Conservation (phyloP, 2,329 filamentous ascomycete genomes). For the Colletotrichum australisinense region DNA sequence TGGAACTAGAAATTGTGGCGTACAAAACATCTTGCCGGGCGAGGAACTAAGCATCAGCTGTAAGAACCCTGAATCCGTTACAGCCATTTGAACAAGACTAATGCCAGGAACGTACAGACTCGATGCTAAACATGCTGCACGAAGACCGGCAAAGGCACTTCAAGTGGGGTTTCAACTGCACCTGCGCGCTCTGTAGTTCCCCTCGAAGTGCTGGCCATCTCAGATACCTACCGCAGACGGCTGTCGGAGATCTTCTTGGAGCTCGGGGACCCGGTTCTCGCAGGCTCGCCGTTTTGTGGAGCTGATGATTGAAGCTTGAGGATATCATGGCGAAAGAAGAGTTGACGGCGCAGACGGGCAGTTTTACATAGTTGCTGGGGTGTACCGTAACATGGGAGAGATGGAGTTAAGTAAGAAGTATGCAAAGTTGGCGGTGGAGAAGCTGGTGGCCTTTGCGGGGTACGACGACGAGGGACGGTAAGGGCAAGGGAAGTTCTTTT, state of each 20-base stretch:
- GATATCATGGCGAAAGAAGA: slow-evolving; percentile 38
- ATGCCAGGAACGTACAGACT: slow-evolving; percentile 36
- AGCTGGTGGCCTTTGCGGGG: slow-evolving; percentile 38
- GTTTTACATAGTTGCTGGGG: slow-evolving; percentile 39
- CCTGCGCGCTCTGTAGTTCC: slow-evolving; percentile 40
- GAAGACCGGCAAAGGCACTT: slow-evolving; percentile 39
- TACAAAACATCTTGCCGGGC: slow-evolving; percentile 46
- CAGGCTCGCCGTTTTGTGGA: slow-evolving; percentile 17
- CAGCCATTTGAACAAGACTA: background rate
- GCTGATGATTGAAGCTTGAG: no score
- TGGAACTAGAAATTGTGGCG: slow-evolving; percentile 47
- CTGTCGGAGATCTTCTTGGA: slow-evolving; percentile 39
- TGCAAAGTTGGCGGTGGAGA: slow-evolving; percentile 37
- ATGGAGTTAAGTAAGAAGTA: slow-evolving; percentile 35
- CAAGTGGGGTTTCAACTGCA: slow-evolving; percentile 44
- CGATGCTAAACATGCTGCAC: slow-evolving; percentile 41
- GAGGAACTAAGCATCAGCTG: slow-evolving; percentile 52
- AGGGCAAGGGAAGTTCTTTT: slow-evolving; percentile 20
- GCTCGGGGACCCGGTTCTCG: slow-evolving; percentile 35
- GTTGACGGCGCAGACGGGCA: slow-evolving; percentile 40
- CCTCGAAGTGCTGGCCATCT: slow-evolving; percentile 29
- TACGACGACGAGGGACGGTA: slow-evolving; percentile 40
- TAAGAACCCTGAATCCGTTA: slow-evolving; percentile 30
- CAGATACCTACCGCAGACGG: slow-evolving; percentile 38
- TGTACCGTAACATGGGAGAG: slow-evolving; percentile 39